Evolutionary conservation across 2,329 filamentous ascomycete genomes (phyloP).

Genomic region (Talaromyces sp.): DNA sequence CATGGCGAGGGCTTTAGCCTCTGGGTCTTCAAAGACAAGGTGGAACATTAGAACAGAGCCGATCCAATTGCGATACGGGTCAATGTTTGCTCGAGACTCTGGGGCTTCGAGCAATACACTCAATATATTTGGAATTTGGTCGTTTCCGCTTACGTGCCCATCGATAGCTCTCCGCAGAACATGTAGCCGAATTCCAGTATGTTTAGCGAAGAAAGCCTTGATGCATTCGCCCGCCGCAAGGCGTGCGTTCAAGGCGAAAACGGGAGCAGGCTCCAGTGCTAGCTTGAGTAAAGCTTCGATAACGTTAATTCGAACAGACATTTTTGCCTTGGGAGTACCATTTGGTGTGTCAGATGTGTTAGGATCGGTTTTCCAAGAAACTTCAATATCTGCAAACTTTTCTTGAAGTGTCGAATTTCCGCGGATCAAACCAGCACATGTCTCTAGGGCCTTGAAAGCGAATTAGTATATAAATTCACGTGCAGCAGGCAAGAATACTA

Average conservation of each 20-base stretch:
- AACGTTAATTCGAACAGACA: conserved; percentile 69
- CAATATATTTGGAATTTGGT: conserved; percentile 84
- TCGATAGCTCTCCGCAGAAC: conserved; percentile 86
- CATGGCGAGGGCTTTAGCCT: conserved; percentile 76
- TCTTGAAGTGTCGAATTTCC: conserved; percentile 79
- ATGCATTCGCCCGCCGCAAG: conserved; percentile 85
- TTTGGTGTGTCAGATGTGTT: conserved; percentile 24
- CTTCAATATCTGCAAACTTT: conserved; percentile 80
- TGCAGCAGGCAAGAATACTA: conserved; percentile 17
- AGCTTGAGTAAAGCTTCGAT: conserved; percentile 90
- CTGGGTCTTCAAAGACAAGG: conserved; percentile 71
- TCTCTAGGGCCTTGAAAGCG: conserved; percentile 62
- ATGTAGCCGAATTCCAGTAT: conserved; percentile 75
- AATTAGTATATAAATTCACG: conserved; percentile 10
- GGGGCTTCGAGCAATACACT: conserved; percentile 71
- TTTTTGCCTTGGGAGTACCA: conserved; percentile 39
- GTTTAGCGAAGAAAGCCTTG: conserved; percentile 84
- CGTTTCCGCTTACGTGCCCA: conserved; percentile 69
- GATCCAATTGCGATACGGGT: conserved; percentile 88
- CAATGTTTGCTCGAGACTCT: conserved; percentile 57
- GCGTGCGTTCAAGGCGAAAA: conserved; percentile 71
- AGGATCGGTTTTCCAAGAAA: conserved; percentile 43
- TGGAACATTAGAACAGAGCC: conserved; percentile 83
- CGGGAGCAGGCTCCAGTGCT: conserved; percentile 63
- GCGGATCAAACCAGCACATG: conserved; percentile 83